Evolutionary conservation across 73 alveolate genomes (phyloP), one percentile per base, ranked within the genome.

Genomic region (Uronychia setigera): DNA sequence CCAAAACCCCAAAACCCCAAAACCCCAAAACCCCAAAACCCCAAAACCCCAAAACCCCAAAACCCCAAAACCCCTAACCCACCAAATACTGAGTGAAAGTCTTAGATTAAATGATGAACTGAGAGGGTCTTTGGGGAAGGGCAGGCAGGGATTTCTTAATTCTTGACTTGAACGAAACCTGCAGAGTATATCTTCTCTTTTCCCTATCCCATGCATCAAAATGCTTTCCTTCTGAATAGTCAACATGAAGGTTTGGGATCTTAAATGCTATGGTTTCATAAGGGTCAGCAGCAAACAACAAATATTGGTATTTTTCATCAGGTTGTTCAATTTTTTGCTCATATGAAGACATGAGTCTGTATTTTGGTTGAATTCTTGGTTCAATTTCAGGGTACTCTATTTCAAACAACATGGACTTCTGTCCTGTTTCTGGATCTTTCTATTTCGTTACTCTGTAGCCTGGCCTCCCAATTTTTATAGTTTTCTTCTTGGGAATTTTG

Each of bases 201-300:
- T 92, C 94, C 33, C 93, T 94, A 87, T 96, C 99, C 98, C 99
- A 96, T 60, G 91, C 92, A 58, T 95, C 95, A 77, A 89, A 96
- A 82, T 92, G 92, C 81, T 96, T 96, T 67, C 97, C 99, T 83
- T 92, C 91, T 33, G 95, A 80, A 86, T 80, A 87, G 91, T 96
- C 99, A 31, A 94, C 77, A 77, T 87, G 87, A 74, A 88, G 76
- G 88, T 92, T 96, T 28, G 99, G 99, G n/a, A 95, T 94, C 88
- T 97, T 98, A 74, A 98, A 97, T 58, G 98, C 99, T 9, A 99
- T 91, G 81, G 97, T 99, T 86, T 99, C 99, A 87, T 98, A 99
- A 5, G 99, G 99, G 87, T 98, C 99, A 32, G 99, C 99, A 27
- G 99, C 99, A 79, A 98, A 96, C n/a, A 99, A 95, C 79, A 99